Evolutionary conservation across 306 rosid species (phyloP), one percentile per base, ranked within the genome.

Genomic region (Acacia confusa): DNA sequence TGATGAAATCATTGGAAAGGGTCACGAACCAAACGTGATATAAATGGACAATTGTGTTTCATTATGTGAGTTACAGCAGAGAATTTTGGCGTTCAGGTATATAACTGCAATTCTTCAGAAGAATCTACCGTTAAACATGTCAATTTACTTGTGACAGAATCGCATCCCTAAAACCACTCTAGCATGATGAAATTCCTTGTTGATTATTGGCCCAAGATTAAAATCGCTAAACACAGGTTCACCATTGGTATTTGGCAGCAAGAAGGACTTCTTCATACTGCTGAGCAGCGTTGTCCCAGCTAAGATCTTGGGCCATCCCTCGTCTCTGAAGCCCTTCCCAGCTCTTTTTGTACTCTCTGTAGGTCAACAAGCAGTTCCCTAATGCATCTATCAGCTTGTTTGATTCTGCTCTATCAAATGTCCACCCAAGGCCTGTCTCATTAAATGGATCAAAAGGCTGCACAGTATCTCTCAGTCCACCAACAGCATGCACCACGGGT

Each of bases 251-350:
- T 85, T 95, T 95, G 28, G 99, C 99, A 43, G 98, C 94, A 70
- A 93, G 86, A 32, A 93, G 92, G 8, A 95, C 98, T 75, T 95
- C 99, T 82, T 95, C 99, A 57, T 95, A 95, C 30, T 83, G 91
- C 82, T 88, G 84, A 70, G 99, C 99, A 71, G 98, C 99, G 45
- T 82, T 57, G 85, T 95, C 99, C 99, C 99, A 95, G 58, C 99
- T 92, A 60, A 93, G 90, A 82, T 95, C 98, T 77, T 90, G 93
- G 40, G 13, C 68, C 99, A 95, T 95, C 43, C 99, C 99, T 72
- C 99, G 92, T 85, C 79, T 82, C 81, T 95, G 99, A 57, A 95
- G 85, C 80, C 99, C 99, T 88, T 92, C 92, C 99, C 99, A 95
- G 58, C 98, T 95, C 86, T 91, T 70, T 89, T 92, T 92, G 85